A percentile compares a stretch with the other conserved stretches of the same genome.
phyloP scores from a whole-genome alignment of 2,329 filamentous ascomycete species.

The Stylonectria norvegica region DNA sequence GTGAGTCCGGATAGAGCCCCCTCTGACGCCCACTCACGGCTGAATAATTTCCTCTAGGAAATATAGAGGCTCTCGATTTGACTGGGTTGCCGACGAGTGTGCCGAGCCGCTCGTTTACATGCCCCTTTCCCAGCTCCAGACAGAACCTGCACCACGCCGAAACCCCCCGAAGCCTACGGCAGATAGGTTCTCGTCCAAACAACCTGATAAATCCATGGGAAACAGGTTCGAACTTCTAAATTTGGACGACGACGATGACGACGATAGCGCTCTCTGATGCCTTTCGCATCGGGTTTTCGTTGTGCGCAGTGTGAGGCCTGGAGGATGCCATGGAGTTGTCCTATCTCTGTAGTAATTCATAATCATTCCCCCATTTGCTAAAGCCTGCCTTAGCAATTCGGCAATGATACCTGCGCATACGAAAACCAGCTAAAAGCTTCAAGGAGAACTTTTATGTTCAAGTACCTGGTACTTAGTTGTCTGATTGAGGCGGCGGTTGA shows the following conservation, averaged over 20 bases:
- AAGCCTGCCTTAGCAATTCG: no score
- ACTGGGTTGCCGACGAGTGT: slow-evolving; percentile 72
- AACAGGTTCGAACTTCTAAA: slow-evolving; percentile 64
- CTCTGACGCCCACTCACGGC: no score
- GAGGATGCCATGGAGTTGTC: background rate
- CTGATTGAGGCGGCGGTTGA: no score
- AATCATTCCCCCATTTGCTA: no score
- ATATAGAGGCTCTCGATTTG: slow-evolving; percentile 69
- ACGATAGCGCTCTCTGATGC: slow-evolving; percentile 1
- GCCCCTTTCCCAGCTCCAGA: slow-evolving; percentile 21
- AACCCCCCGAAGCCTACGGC: no score
- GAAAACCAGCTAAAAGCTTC: no score
- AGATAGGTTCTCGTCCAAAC: slow-evolving; percentile 6
- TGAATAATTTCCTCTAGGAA: slow-evolving; percentile 46
- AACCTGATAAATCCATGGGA: slow-evolving; percentile 38
- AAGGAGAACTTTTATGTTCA: no score
- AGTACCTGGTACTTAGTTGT: no score
- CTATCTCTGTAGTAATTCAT: background rate
- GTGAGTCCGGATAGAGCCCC: slow-evolving; percentile 41
- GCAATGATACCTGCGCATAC: no score
- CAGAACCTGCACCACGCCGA: slow-evolving; percentile 27
- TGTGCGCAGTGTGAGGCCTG: background rate
- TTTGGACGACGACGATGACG: slow-evolving; percentile 39
- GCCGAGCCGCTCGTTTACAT: slow-evolving; percentile 49
- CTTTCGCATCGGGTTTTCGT: background rate